Evolutionary conservation across 441 rosid genomes (phyloP), one percentile per base, ranked within the genome.

Genomic region (Populus tomentosa): DNA sequence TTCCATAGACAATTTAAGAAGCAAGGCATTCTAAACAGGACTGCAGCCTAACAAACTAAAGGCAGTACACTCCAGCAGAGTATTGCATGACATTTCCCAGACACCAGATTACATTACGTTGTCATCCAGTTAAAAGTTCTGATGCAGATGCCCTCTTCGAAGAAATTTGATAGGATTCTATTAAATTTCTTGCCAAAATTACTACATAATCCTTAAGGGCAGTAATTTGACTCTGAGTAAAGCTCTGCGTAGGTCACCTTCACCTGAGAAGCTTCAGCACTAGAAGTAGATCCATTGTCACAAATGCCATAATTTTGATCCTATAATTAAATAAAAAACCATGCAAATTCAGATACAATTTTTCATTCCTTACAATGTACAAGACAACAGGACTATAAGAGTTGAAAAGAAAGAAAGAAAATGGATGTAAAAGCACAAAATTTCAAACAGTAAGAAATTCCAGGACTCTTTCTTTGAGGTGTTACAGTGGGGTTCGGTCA

Each of bases 281-380:
- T 83, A 75, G 92, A 87, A 67, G 85, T 65, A 75, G 85, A 86
- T 76, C 75, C 93, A 83, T 86, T 83, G 75, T 79, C 86, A 74
- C 77, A 74, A 36, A 70, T 18, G 71, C 59, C 65, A 62, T 78
- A 76, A 78, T 69, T 76, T 38, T 75, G 71, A 72, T 73, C 83
- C 89, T 89, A 38, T 70, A 70, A 20, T 40, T 56, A 18, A 71
- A 79, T 2, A 38, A 35, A 63, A 42, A 56, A 50, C 53, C 23
- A 28, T 40, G 64, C 7, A 73, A 66, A 64, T 35, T 69, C 3
- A 36, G 20, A 23, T 20, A 5, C 50, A 61, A 74, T 64, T 46
- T 73, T 18, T 33, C 11, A 28, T 67, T 36, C 38, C 59, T 40
- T 23, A 21, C 21, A 61, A 28, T 50, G 64, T 30, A 36, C 13